Percentiles rank a stretch among this genome's conserved stretches.
Conservation (phyloP, 139 green algal genomes). For the Volvox africanus region DNA sequence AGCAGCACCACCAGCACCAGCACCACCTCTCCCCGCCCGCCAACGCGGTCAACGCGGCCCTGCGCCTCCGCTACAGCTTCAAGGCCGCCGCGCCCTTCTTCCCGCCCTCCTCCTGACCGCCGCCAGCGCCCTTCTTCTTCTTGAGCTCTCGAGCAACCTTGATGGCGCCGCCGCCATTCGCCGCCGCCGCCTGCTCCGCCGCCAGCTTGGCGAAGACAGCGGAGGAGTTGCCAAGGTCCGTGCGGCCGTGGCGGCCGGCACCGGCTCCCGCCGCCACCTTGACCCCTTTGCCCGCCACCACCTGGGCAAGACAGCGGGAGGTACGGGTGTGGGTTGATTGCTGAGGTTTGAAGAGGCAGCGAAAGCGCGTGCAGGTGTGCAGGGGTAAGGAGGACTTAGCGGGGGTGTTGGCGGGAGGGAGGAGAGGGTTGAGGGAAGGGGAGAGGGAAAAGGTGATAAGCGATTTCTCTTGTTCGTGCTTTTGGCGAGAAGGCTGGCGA, state of each 20-base stretch:
- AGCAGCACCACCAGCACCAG: no score
- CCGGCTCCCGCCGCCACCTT: slow-evolving; percentile 47
- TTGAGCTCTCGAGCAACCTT: slow-evolving; percentile 28
- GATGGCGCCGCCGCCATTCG: neutral
- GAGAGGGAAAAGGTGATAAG: neutral
- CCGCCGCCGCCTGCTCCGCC: slow-evolving; percentile 60
- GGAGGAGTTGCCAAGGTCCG: slow-evolving; percentile 68
- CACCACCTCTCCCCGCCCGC: no score
- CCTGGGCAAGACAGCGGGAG: neutral
- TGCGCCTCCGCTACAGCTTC: slow-evolving; percentile 21
- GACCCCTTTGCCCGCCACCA: slow-evolving; percentile 52
- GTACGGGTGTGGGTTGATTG: neutral
- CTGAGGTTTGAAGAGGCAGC: neutral
- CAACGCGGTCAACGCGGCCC: no score
- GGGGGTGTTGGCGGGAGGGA: no score
- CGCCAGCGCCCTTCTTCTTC: neutral
- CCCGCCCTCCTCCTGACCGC: neutral
- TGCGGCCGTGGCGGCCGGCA: slow-evolving; percentile 33
- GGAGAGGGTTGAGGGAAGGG: no score
- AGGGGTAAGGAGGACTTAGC: no score
- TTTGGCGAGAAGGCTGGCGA: no score
- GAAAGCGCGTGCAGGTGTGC: no score
- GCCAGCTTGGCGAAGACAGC: slow-evolving; percentile 81
- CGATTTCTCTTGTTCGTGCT: no score
- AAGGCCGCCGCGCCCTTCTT: slow-evolving; percentile 21